Evolutionary conservation across 768 basidiomycete species (phyloP), one percentile per base, ranked within the genome.

Genomic region (Suillus subluteus): DNA sequence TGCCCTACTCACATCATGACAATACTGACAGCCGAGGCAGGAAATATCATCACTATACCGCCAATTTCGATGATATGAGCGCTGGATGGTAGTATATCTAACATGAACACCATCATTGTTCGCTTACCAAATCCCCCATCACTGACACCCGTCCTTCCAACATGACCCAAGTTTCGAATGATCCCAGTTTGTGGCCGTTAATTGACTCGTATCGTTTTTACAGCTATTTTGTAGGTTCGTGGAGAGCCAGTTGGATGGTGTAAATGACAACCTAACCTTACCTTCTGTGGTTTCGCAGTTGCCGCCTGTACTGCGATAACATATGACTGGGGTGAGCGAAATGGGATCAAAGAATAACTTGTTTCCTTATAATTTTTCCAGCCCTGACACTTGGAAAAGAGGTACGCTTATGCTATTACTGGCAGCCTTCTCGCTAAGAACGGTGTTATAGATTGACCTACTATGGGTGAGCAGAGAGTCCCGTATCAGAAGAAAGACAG

Each of bases 141-240:
- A 26, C 26, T 16, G 12, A 26, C 26, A 52, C 13, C 46, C 23
- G 15, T 26, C 23, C 50, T 26, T 52, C 50, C 13, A 30, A 26
- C 26, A 54, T 54, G 50, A 52, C 26, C 2, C 13, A 26, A 52
- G 7, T 30, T 26, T 54, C 7, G 6, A 30, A 26, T 30, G 15
- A 26, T 54, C 52, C 26, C 26, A 30, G 7, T 30, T 54, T 15
- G 52, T 18, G 15, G 26, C 52, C 52, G 3, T 16, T 30, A 4
- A 54, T 54, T 6, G 15, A 16, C 16, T 54, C 52, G 2, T 30
- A 54, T 54, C 26, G 7, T 30, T 30, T 54, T 54, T 54, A 54
- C 52, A 54, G 52, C 26, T 54, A 54, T 30, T 54, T 54, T 54
- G 26, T 54, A 30, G 52, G 52, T 54, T 54, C 52, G 52, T 54